phyloP scores from a whole-genome alignment of 176 grass and related monocot genomes.

The Oryza longistaminata region DNA sequence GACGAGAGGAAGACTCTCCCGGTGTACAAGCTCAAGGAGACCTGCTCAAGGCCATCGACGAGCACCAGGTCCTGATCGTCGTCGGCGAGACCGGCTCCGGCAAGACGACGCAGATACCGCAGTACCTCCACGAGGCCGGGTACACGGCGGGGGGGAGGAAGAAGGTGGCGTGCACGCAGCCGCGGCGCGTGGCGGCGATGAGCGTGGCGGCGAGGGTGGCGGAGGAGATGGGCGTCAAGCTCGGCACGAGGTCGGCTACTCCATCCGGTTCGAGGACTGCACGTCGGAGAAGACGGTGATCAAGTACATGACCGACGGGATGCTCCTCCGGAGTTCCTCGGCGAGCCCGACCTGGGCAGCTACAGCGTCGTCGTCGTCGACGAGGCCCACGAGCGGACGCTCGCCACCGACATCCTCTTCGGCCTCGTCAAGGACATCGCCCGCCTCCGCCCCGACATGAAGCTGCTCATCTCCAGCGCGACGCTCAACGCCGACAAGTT shows the following conservation, averaged over 20 bases:
- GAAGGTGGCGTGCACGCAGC: slow-evolving; percentile 67
- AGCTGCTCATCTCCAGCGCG: slow-evolving; percentile 62
- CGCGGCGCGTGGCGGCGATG: slow-evolving; percentile 62
- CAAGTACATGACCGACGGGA: slow-evolving; percentile 68
- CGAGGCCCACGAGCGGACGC: slow-evolving; percentile 71
- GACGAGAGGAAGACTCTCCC: slow-evolving; percentile 55
- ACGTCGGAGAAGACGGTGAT: slow-evolving; percentile 57
- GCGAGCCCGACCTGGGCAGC: slow-evolving; percentile 61
- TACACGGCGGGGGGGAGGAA: slow-evolving; percentile 29
- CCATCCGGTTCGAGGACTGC: slow-evolving; percentile 80
- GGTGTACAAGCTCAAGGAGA: slow-evolving; percentile 52
- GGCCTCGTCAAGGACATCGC: slow-evolving; percentile 70
- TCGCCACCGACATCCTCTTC: slow-evolving; percentile 66
- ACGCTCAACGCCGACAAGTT: slow-evolving; percentile 73
- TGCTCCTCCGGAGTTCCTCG: slow-evolving; percentile 67
- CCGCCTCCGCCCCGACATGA: slow-evolving; percentile 48
- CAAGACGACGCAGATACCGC: slow-evolving; percentile 75
- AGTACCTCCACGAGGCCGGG: slow-evolving; percentile 64
- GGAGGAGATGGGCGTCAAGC: slow-evolving; percentile 61
- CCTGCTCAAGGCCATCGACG: slow-evolving; percentile 30
- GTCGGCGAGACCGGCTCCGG: slow-evolving; percentile 69
- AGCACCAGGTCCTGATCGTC: slow-evolving; percentile 47
- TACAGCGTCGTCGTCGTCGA: slow-evolving; percentile 70
- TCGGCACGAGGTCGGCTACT: slow-evolving; percentile 71
- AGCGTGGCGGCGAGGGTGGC: slow-evolving; percentile 64